Base-by-base conservation (phyloP, 148 eudicot genomes). In the Beta vulgaris region DNA sequence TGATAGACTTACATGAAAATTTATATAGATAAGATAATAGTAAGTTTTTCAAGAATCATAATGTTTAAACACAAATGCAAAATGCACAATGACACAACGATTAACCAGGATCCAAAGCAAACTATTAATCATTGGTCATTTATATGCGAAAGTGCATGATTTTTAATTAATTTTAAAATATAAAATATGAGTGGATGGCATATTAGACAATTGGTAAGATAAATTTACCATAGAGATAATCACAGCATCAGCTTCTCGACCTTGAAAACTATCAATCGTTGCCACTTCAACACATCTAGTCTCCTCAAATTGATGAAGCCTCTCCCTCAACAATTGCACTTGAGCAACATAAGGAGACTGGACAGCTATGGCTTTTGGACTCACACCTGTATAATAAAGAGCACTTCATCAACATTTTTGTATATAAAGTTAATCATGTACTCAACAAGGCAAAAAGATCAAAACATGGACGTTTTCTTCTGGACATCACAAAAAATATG, bases 331-430 rank as follows among this genome's bases (percentile, higher is more conserved):
- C 35, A 90, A 73, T 69, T 92, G 97, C 75, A 92, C 97, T 83
- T 92, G 97, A 76, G 97, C 97, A 84, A 92, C 94, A 86, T 90
- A 90, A 21, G 97, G 97, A 66, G 97, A 92, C 71, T 92, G 97
- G 69, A 92, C 87, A 13, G 91, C 95, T 34, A 92, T 92, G 44
- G 85, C 90, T 79, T 80, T 59, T 31, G 97, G 94, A 77, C 87
- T 80, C 61, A 92, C 94, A 76, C 97, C 97, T 92, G 83, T 83
- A 79, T 61, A 64, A 65, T 21, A 44, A 32, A 58, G 32, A 15
- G 36, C 63, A 34, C 5, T 0, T 36, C 31, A 48, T 36, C 73
- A 61, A 36, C 76, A 54, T 63, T 42, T 21, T 42, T 32, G 23
- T 59, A 25, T 57, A 34, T 25, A 23, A 64, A 42, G 26, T 40